Conservation (phyloP, 1,284 basidiomycete genomes). For the Tausonia pullulans region DNA sequence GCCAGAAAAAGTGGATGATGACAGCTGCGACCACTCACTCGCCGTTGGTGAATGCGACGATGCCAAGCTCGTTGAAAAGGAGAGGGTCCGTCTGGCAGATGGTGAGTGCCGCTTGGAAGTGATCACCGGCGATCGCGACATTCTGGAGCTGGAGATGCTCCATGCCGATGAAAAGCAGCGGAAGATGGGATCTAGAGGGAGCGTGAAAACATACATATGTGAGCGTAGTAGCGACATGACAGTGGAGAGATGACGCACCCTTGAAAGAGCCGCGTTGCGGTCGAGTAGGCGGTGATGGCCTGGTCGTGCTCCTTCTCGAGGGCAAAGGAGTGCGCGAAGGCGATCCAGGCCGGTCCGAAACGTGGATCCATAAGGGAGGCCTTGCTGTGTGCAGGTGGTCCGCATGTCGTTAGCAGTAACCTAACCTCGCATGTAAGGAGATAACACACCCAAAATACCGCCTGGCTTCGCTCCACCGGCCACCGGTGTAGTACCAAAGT, state of each 20-base stretch:
- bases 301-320: slow-evolving; percentile 97
- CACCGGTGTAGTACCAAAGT: slow-evolving; percentile 82
- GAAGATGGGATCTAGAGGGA: slow-evolving; percentile 66
- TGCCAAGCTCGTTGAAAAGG: slow-evolving; percentile 82
- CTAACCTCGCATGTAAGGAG: not conserved
- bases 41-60: slow-evolving; percentile 77
- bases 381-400: slow-evolving; percentile 48
- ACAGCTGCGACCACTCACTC: slow-evolving; percentile 45
- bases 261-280: slow-evolving; percentile 84
- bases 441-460: slow-evolving; percentile 72
- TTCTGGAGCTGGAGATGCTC: slow-evolving; percentile 89
- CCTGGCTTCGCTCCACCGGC: slow-evolving; percentile 76
- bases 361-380: slow-evolving; percentile 92
- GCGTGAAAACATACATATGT: not conserved
- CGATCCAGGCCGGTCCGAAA: slow-evolving; percentile 93
- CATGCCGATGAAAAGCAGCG: slow-evolving; percentile 94
- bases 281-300: slow-evolving; percentile 95
- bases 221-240: slow-evolving; percentile 1
- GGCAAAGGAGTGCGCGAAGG: slow-evolving; percentile 94
- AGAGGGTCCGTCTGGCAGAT: slow-evolving; percentile 81
- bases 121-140: slow-evolving; percentile 69
- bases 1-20: not conserved
- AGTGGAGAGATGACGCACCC: slow-evolving; percentile 46
- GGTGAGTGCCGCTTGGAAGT: slow-evolving; percentile 63
- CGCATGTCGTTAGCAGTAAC: not conserved